Percentiles rank a stretch among this genome's conserved stretches.
Conservation (phyloP, 345 rosid species). For the Eucalyptus globulus region DNA sequence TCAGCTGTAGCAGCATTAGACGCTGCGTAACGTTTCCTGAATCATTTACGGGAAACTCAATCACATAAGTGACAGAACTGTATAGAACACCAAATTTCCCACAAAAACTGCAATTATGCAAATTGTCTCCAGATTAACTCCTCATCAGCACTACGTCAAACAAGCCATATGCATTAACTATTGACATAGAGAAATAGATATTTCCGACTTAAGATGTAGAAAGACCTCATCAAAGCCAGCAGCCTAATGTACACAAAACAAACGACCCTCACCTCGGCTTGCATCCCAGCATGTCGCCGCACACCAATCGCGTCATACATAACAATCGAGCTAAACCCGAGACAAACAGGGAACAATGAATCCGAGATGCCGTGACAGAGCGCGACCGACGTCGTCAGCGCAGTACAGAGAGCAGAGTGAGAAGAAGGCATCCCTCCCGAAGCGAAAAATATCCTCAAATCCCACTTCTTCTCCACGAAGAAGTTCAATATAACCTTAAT, state of each 20-base stretch:
- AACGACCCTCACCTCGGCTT: slow-evolving; percentile 60
- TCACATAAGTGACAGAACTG: not conserved
- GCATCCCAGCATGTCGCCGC: slow-evolving; percentile 96
- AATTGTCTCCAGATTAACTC: not conserved
- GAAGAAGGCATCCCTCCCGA: slow-evolving; percentile 98
- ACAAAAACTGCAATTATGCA: not conserved
- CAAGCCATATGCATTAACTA: not conserved
- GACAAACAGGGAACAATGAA: slow-evolving; percentile 85
- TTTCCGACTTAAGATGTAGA: not conserved
- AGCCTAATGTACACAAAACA: not conserved
- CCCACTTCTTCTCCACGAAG: slow-evolving; percentile 88
- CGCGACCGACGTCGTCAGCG: slow-evolving; percentile 91
- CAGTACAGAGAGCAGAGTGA: slow-evolving; percentile 82
- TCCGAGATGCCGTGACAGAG: slow-evolving; percentile 85
- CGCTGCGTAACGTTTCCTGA: not conserved
- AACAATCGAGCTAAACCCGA: slow-evolving; percentile 87
- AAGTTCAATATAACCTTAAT: slow-evolving; percentile 63
- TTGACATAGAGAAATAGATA: not conserved
- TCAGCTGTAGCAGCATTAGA: not conserved
- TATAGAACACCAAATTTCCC: not conserved
- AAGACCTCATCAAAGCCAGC: not conserved
- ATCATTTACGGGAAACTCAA: not conserved
- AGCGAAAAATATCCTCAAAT: slow-evolving; percentile 54
- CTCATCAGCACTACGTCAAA: not conserved
- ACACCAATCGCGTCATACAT: slow-evolving; percentile 98